Evolutionary conservation across 2,329 filamentous ascomycete species (phyloP).

Genomic region (Endothia cerciana): DNA sequence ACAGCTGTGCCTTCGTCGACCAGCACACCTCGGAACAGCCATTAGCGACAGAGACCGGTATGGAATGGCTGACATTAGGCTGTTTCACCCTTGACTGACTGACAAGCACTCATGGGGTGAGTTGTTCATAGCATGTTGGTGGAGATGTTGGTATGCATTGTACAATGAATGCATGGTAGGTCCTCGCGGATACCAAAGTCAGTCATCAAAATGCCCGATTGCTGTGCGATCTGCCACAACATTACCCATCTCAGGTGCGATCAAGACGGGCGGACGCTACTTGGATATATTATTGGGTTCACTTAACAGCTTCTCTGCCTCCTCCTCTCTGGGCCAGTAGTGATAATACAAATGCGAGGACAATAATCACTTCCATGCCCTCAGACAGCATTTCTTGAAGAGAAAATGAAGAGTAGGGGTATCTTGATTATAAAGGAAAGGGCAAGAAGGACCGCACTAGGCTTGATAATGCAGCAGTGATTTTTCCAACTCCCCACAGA

Average conservation of each 20-base stretch:
- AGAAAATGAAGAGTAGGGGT: not conserved
- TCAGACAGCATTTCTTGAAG: not conserved
- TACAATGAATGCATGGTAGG: too few relatives aligned
- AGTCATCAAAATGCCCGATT: too few relatives aligned
- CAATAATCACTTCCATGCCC: not conserved
- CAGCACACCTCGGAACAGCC: too few relatives aligned
- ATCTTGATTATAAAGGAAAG: not conserved
- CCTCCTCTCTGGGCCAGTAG: not conserved
- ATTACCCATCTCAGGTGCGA: not conserved
- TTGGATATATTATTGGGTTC: not conserved
- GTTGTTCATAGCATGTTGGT: too few relatives aligned
- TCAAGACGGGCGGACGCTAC: not conserved
- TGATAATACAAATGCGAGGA: not conserved
- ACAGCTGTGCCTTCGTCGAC: too few relatives aligned
- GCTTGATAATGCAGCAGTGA: not conserved
- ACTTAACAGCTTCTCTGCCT: not conserved
- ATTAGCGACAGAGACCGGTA: too few relatives aligned
- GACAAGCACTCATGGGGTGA: too few relatives aligned
- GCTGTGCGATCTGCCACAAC: not conserved
- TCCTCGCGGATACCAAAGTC: too few relatives aligned
- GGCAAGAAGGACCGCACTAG: not conserved
- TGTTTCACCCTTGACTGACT: too few relatives aligned
- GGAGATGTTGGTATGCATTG: too few relatives aligned
- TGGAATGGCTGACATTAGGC: too few relatives aligned
- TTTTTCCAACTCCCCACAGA: not conserved